These are phyloP conservation scores for Ceratobasidium sp. DNA, from an alignment of 1,284 basidiomycete genomes.

Conservation along the genomic window DNA sequence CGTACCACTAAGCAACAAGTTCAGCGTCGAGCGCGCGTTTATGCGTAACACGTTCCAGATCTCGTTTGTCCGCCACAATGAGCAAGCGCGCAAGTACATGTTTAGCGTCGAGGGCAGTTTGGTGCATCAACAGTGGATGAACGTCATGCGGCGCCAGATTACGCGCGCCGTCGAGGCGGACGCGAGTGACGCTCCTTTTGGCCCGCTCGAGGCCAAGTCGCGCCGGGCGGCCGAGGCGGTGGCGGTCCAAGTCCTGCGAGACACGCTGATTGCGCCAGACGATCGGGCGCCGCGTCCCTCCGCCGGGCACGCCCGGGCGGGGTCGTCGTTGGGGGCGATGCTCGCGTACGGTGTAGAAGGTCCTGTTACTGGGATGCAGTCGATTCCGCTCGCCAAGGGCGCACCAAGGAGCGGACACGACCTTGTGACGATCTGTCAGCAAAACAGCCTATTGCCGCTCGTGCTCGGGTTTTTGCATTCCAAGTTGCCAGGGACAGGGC, in stretches of 20 bases:
- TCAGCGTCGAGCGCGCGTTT: conserved; percentile 86
- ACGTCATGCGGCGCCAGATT: conserved; percentile 72
- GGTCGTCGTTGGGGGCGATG: conserved; percentile 25
- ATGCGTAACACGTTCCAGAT: conserved; percentile 94
- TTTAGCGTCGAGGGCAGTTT: conserved; percentile 85
- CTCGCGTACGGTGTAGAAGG: conserved; percentile 28
- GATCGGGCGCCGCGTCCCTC: conserved; percentile 38
- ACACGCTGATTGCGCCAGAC: conserved; percentile 67
- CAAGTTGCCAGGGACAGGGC: neutral
- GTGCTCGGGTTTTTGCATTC: conserved; percentile 50
- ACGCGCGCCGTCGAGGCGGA: conserved; percentile 55
- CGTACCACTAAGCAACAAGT: conserved; percentile 73
- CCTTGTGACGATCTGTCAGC: conserved; percentile 51
- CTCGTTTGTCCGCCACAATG: conserved; percentile 75
- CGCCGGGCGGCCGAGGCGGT: conserved; percentile 71
- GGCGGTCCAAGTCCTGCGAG: conserved; percentile 81
- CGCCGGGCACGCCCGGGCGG: conserved; percentile 13
- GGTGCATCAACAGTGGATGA: conserved; percentile 75
- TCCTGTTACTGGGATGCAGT: conserved; percentile 7
- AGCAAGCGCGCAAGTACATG: conserved; percentile 83
- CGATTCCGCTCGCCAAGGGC: conserved; percentile 33
- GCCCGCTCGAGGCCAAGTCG: conserved; percentile 56
- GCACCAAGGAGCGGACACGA: conserved; percentile 50
- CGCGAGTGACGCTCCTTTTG: conserved; percentile 50
- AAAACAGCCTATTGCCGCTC: conserved; percentile 54